Conservation (phyloP, 495 filamentous ascomycete genomes). For the Penicillium bovifimosum region DNA sequence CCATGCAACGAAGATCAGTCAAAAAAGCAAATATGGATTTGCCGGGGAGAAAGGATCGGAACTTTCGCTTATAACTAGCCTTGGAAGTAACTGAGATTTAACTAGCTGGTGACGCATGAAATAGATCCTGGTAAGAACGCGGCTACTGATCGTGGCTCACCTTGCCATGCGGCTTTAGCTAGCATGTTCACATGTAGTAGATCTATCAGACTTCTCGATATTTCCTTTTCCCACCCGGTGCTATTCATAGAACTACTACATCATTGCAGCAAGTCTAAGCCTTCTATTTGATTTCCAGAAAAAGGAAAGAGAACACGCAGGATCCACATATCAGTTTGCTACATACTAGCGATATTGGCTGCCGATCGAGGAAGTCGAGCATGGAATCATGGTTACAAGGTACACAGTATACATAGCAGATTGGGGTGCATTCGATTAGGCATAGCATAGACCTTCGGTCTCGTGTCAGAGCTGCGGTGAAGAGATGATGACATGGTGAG, state of each 20-base stretch:
- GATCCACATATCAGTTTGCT: not conserved
- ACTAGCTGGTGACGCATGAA: too few relatives aligned
- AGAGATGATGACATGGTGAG: slow-evolving; percentile 3
- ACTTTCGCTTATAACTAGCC: too few relatives aligned
- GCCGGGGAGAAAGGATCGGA: too few relatives aligned
- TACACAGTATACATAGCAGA: not conserved
- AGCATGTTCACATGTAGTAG: not conserved
- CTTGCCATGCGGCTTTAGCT: not conserved
- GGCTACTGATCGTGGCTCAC: slow-evolving; percentile 6
- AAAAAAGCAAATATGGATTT: slow-evolving; percentile 1
- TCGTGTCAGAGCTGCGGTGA: slow-evolving; percentile 1
- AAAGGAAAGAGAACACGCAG: too few relatives aligned
- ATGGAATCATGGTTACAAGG: too few relatives aligned
- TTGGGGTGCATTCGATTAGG: too few relatives aligned
- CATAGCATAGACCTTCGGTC: too few relatives aligned
- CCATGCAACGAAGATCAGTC: slow-evolving; percentile 1
- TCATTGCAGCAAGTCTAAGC: too few relatives aligned
- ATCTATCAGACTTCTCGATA: too few relatives aligned
- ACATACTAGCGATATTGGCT: not conserved
- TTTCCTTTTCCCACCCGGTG: not conserved
- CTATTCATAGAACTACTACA: slow-evolving; percentile 1
- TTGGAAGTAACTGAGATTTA: too few relatives aligned
- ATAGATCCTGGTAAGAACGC: slow-evolving; percentile 1
- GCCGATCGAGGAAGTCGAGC: not conserved
- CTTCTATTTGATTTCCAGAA: too few relatives aligned